phyloP scores from a whole-genome alignment of 1,284 basidiomycete genomes.

The Boletellus dicymbophilus region DNA sequence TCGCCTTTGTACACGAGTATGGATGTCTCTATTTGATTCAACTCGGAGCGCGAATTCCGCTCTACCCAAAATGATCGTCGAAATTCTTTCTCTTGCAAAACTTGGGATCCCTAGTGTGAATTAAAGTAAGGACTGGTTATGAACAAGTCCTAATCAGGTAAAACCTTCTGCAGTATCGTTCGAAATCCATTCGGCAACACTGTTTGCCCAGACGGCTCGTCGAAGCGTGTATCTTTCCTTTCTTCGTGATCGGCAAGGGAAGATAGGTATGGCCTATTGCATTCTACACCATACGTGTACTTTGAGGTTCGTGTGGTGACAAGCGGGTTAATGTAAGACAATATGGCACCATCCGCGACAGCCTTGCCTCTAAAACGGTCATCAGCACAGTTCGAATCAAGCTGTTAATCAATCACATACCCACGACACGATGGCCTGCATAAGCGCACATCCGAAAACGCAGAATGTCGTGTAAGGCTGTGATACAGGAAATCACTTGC shows the following conservation, averaged over 20 bases:
- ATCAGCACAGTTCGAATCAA: no score
- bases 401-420: no score
- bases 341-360: constrained; percentile 56
- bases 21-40: constrained; percentile 22
- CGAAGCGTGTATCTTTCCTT: constrained; percentile 23
- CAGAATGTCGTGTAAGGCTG: constrained; percentile 37
- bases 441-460: constrained; percentile 29
- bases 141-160: no score
- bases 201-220: constrained; percentile 23
- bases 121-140: no score
- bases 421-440: no score
- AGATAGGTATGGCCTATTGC: constrained; percentile 29
- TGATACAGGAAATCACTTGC: constrained; percentile 51
- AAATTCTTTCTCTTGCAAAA: constrained; percentile 37
- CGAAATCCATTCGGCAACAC: constrained; percentile 30
- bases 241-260: constrained; percentile 37
- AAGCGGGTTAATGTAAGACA: constrained; percentile 50
- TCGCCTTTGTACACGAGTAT: constrained; percentile 31
- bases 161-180: constrained; percentile 34
- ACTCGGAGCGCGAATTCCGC: constrained; percentile 22
- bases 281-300: constrained; percentile 43
- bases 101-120: constrained; percentile 32
- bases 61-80: constrained; percentile 24
- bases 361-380: constrained; percentile 64
- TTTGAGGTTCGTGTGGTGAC: constrained; percentile 49